Evolutionary conservation across 805 yeast species (phyloP), one percentile per base, ranked within the genome.

Genomic region (Candida corydali): DNA sequence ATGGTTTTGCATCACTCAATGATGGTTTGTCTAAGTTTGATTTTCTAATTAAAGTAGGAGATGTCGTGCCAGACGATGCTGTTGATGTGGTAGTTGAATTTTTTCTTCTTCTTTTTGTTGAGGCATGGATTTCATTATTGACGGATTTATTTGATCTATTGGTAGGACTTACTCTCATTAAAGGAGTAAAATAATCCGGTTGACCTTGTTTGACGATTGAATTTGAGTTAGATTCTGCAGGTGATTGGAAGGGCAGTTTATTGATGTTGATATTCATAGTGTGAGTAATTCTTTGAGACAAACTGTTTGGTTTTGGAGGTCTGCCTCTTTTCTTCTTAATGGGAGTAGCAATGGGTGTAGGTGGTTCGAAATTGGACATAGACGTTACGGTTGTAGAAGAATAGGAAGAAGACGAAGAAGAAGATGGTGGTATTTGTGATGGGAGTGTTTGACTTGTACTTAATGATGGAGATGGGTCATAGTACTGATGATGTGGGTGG

Each of bases 251-350:
- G 5, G 70, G 68, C 9, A 62, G 55, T 2, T 71, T 61, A 32
- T 64, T 61, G 41, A 67, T 59, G 38, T 55, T 59, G 48, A 67
- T 65, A 45, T 68, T 67, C 45, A 65, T 50, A 8, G 71, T 62
- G 32, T 65, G 57, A 30, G 69, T 63, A 40, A 62, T 63, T 40
- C 60, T 59, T 42, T 56, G 61, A 26, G 59, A 47, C 18, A 63
- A 51, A 15, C 63, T 57, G n/a, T 56, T 47, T 2, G 66, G 58
- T 50, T 68, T 68, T 25, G 73, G 72, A 7, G 73, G 73, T 46
- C 73, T 55, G n/a, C 73, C 73, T 44, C 73, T 49, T 45, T 62
- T 68, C 34, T 61, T 50, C 43, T 64, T 67, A 3, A 67, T 32
- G 8, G 34, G 34, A 10, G 34, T 32, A 3, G 34, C 65, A 3